Percentiles rank a stretch among this genome's conserved stretches.
These are phyloP conservation scores for Pseudogymnoascus sp. DNA, from an alignment of 2,329 filamentous ascomycete genomes.

Conservation along the genomic window DNA sequence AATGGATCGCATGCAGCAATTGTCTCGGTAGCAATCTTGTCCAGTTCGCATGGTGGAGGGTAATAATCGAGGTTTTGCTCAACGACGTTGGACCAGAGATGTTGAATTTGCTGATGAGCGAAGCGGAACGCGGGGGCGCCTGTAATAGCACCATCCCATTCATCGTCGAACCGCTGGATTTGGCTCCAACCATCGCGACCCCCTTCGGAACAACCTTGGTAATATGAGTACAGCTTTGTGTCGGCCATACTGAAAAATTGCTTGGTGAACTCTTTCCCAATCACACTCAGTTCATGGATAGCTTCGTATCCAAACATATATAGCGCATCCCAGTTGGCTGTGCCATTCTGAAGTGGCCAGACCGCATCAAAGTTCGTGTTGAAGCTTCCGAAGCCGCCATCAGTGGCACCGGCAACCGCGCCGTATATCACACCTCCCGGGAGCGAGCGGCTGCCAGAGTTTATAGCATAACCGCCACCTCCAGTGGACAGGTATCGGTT, in stretches of 20 bases:
- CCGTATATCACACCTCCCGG: slow-evolving; percentile 39
- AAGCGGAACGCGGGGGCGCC: slow-evolving; percentile 42
- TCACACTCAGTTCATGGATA: slow-evolving; percentile 30
- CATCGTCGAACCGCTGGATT: slow-evolving; percentile 33
- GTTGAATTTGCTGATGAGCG: slow-evolving; percentile 39
- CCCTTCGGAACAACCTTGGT: slow-evolving; percentile 41
- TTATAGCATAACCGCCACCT: slow-evolving; percentile 41
- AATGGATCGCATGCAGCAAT: slow-evolving; percentile 48
- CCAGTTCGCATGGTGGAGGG: slow-evolving; percentile 39
- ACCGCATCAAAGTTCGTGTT: slow-evolving; percentile 32
- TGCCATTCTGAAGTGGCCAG: slow-evolving; percentile 34
- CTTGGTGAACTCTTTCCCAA: slow-evolving; percentile 39
- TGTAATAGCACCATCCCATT: slow-evolving; percentile 39
- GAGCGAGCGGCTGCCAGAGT: slow-evolving; percentile 28
- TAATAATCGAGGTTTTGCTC: slow-evolving; percentile 37
- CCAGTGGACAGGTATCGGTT: slow-evolving; percentile 41
- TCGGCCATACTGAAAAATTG: slow-evolving; percentile 34
- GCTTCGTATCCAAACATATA: slow-evolving; percentile 36
- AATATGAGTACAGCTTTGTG: slow-evolving; percentile 40
- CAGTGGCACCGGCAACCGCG: slow-evolving; percentile 41
- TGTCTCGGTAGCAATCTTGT: slow-evolving; percentile 46
- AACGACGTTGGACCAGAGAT: slow-evolving; percentile 33
- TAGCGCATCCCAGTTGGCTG: slow-evolving; percentile 31
- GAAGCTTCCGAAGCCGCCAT: slow-evolving; percentile 45
- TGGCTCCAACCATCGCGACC: slow-evolving; percentile 44